Conservation (phyloP, 768 basidiomycete species). For the Phlebiopsis gigantea region DNA sequence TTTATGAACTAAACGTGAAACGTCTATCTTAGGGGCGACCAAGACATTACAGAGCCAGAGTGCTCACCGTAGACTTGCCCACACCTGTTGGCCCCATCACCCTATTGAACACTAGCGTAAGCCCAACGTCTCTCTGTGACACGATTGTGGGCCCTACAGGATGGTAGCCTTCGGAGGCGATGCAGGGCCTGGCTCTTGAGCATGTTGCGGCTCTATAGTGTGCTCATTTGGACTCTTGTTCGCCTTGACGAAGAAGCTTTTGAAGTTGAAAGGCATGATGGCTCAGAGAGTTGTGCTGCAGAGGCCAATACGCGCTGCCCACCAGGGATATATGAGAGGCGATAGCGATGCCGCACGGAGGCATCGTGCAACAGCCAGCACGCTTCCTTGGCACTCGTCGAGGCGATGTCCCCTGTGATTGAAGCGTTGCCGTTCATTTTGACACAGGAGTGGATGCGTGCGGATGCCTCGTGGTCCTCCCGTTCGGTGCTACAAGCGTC, state of each 20-base stretch:
- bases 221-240: background rate
- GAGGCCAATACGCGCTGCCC: background rate
- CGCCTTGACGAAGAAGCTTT: background rate
- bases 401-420: background rate
- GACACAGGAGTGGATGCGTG: background rate
- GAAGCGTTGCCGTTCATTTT: background rate
- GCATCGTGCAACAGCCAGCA: background rate
- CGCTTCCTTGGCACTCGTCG: background rate
- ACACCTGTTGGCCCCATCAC: slow-evolving; percentile 14
- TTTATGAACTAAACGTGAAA: slow-evolving; percentile 12
- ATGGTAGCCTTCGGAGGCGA: background rate
- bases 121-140: background rate
- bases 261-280: background rate
- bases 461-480: background rate
- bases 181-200: background rate
- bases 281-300: background rate
- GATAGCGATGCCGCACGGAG: background rate
- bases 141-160: background rate
- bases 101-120: background rate
- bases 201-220: too few relatives aligned
- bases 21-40: background rate
- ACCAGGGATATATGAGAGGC: background rate
- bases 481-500: too few relatives aligned
- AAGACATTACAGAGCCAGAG: background rate
- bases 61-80: slow-evolving; percentile 13